Evolutionary conservation across 169 alveolate genomes (phyloP).

Genomic region (Plasmodium chabaudi): DNA sequence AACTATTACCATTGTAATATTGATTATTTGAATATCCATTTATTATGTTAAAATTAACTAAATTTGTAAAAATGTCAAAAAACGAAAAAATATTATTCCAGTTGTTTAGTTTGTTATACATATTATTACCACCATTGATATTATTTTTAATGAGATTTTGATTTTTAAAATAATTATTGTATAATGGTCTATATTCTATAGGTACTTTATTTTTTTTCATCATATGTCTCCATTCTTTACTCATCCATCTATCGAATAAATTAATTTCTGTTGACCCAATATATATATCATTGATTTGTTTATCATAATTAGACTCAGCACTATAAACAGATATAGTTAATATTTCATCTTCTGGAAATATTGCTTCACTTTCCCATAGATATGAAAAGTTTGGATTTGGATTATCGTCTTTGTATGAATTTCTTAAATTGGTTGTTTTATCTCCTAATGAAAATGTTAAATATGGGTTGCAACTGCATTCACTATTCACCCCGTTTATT

Average conservation of each 20-base stretch:
- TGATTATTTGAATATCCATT: not conserved
- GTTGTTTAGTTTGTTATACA: constrained; percentile 47
- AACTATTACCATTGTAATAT: not conserved
- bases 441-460: constrained; percentile 83
- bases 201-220: constrained; percentile 89
- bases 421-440: constrained; percentile 78
- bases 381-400: constrained; percentile 85
- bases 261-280: constrained; percentile 92
- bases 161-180: constrained; percentile 56
- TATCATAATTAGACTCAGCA: constrained; percentile 79
- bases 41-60: constrained; percentile 12
- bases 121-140: constrained; percentile 41
- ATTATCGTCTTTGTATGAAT: constrained; percentile 69
- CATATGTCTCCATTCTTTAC: constrained; percentile 91
- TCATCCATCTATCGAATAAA: constrained; percentile 92
- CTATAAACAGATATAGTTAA: constrained; percentile 83
- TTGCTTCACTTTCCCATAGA: constrained; percentile 85
- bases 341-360: constrained; percentile 87
- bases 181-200: constrained; percentile 89
- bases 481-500: constrained; percentile 71
- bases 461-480: constrained; percentile 80
- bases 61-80: constrained; percentile 44
- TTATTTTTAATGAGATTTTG: constrained; percentile 1
- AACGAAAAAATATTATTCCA: constrained; percentile 73
- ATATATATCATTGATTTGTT: constrained; percentile 83